Evolutionary conservation across 1,139 yeast species (phyloP), one percentile per base, ranked within the genome.

Genomic region (Pichia sp.): DNA sequence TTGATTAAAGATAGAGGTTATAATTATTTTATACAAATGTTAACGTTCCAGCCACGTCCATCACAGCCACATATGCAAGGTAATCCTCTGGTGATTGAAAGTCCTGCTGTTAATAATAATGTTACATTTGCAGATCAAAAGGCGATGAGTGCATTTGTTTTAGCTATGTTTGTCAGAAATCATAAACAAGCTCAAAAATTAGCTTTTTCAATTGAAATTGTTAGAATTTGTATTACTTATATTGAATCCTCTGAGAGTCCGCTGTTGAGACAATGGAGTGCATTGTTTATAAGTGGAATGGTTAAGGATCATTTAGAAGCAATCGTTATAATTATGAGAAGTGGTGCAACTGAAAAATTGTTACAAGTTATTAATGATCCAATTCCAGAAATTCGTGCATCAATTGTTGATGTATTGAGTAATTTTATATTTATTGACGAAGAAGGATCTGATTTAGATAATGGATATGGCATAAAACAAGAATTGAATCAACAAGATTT

Each of bases 111-210:
- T 5, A 62, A 59, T 39, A 56, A 52, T 42, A 52, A 51, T 37
- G 51, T 56, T 28, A 56, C 59, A 6, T 60, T 56, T 48, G 89
- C 85, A 57, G 95, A 89, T 57, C 96, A 90, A 64, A 83, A 87
- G 63, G 97, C 97, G 1, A 87, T 92, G 90, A 86, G 97, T 67
- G 95, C 96, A 0, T 87, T 92, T 63, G 87, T 92, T 34, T 71
- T 90, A 44, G 78, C 96, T 0, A 73, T 90, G 51, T 92, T 92
- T 66, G 85, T 88, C 43, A 78, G 85, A 52, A 94, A 86, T 47
- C 87, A 83, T 65, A 78, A 78, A 47, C 78, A 79, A 54, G 97
- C 96, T 0, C 96, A 89, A 63, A 75, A 86, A 54, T 72, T 85
- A 37, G 84, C 95, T 55, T 83, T 85, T 58, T 83, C 88, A 5